These are phyloP conservation scores for Graphiopsis chlorocephala DNA, from an alignment of 2,329 filamentous ascomycete species.

Conservation along the genomic window DNA sequence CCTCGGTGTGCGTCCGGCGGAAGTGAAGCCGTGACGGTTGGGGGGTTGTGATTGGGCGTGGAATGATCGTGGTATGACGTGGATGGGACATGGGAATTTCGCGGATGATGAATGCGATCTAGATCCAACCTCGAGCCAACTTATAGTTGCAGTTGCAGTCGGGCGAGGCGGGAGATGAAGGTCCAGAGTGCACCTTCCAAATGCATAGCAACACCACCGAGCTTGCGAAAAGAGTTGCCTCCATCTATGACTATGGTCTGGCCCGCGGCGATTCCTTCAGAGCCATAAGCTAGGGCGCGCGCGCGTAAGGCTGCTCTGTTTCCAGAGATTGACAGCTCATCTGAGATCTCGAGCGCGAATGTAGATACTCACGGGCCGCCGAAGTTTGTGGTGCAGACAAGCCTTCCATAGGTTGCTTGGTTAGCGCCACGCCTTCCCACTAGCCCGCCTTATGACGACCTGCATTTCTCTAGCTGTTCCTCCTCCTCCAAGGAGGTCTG, in stretches of 20 bases:
- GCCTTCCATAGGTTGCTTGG: neutral
- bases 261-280: neutral
- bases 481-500: neutral
- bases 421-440: neutral
- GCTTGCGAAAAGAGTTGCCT: neutral
- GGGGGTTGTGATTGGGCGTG: neutral
- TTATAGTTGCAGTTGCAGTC: too few relatives aligned
- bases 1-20: neutral
- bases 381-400: neutral
- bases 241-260: neutral
- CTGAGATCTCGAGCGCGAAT: neutral
- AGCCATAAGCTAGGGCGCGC: neutral
- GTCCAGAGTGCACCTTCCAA: too few relatives aligned
- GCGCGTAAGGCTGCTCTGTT: neutral
- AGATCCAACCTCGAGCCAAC: too few relatives aligned
- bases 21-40: too few relatives aligned
- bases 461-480: neutral
- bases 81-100: neutral
- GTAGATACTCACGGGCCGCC: neutral
- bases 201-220: neutral
- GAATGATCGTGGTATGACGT: neutral
- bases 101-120: neutral
- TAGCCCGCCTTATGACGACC: constrained; percentile 3
- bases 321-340: neutral
- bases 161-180: too few relatives aligned